Base-by-base conservation (phyloP, 495 filamentous ascomycete genomes). In the Aspergillus diversus region DNA sequence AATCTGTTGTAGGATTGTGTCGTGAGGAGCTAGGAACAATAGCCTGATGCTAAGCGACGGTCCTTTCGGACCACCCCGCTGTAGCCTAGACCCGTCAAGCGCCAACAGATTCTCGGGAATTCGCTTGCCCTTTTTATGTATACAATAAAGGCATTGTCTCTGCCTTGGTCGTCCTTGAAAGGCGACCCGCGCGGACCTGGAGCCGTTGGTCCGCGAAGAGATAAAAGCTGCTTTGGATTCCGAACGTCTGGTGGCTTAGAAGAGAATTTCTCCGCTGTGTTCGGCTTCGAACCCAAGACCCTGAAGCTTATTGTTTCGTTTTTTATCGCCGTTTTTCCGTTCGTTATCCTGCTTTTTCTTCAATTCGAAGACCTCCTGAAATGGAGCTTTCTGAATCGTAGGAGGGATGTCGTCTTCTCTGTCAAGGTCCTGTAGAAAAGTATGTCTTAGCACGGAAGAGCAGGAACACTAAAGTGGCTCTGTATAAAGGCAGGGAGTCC, bases 211-310 rank as follows among this genome's bases (percentile, higher is more conserved):
- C 34, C 49, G 62, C 46, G 46, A 33, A 55, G 55, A 49, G 13
- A 51, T 46, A 60, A 32, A 57, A 53, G 56, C 31, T 32, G 17
- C 21, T n/a, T 50, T 17, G 16, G 47, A 17, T 17, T 46, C 32
- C 48, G 31, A 7, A 33, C 16, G 31, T 31, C 47, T 17, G 7
- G 5, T 11, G 7, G 33, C 59, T 54, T 82, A 92, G 35, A 93
- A 83, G 17, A 93, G 71, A 16, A 88, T 83, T 73, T 94, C 91
- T 7, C 90, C 91, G 42, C 84, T 78, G 69, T 89, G 89, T 75
- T 97, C 93, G 21, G 90, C 90, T 77, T 97, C 94, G 68, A 97
- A 97, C 1, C 94, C 94, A 35, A 93, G 77, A 7, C 81, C 85
- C 7, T 85, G 79, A 57, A 97, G 79, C 75, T 89, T 90, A 69